Evolutionary conservation across 768 basidiomycete species (phyloP), one percentile per base, ranked within the genome.

Genomic region (Rhizopogon vinicolor): DNA sequence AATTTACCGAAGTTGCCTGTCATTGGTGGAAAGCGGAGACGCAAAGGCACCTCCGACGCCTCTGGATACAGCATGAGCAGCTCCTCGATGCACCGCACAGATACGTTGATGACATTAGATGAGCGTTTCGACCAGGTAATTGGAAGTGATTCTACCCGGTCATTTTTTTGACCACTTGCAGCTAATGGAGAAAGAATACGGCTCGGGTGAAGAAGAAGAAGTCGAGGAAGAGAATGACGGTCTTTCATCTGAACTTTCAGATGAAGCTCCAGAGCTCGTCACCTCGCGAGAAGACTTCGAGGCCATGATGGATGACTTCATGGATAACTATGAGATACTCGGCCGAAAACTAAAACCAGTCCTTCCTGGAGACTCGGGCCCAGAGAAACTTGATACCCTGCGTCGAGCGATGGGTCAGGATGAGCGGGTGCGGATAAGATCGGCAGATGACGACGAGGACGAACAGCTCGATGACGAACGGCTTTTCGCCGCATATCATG

Each of bases 61-160:
- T 93, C 91, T 19, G 94, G 92, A 12, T 96, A 96, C 77, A 92
- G 89, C 67, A 98, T 99, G 94, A 96, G 91, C 68, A 94, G 92
- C 63, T 93, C 93, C 3, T 93, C 93, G 13, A 93, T 98, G 90
- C 90, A 84, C 73, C 84, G 97, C 44, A 98, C 91, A 60, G 89
- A 93, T 62, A 86, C 92, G 1, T 72, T 98, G 29, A 84, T 91
- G 51, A 88, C 86, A 2, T 76, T 99, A 42, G 97, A 99, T 65
- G 93, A 98, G 65, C 82, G 86, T 10, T 99, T 98, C 66, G 95
- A 98, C 63, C 85, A 93, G 79, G 97, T 93, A 61, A 58, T 41
- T 52, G n/a, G n/a, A 39, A 10, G 29, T 37, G 13, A 43, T 40
- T 43, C 44, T 46, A 33, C 41, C 35, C 28, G 18, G 29, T 25